phyloP scores from a whole-genome alignment of 2,329 filamentous ascomycete species.

The Colletotrichum truncatum region DNA sequence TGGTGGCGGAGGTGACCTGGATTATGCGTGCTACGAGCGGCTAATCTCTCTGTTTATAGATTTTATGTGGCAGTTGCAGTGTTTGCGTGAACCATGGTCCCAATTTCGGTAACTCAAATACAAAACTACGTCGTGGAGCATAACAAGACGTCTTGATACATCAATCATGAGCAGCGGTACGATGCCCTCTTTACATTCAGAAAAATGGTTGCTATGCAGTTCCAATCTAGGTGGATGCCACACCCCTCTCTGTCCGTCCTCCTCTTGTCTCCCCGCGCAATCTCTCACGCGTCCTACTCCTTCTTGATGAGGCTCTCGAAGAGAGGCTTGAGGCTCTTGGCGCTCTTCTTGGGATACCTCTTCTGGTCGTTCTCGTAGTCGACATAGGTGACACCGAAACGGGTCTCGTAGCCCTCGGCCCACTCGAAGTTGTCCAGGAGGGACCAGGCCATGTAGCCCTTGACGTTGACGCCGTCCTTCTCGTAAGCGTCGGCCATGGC shows the following conservation, averaged over 20 bases:
- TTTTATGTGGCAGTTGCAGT: background rate
- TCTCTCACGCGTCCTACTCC: constrained; percentile 52
- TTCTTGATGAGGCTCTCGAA: constrained; percentile 78
- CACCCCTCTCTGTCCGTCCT: background rate
- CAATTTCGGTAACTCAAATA: background rate
- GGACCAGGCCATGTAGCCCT: constrained; percentile 87
- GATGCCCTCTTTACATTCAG: constrained; percentile 1
- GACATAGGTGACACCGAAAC: constrained; percentile 85
- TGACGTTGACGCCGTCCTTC: constrained; percentile 80
- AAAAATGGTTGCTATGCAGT: constrained; percentile 4
- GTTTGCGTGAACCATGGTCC: background rate
- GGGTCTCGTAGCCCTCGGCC: constrained; percentile 90
- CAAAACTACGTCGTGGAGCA: constrained; percentile 3
- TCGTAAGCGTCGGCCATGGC: constrained; percentile 79
- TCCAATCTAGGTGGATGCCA: background rate
- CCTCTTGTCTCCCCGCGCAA: background rate
- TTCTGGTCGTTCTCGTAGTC: constrained; percentile 85
- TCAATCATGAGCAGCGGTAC: constrained; percentile 14
- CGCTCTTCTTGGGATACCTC: constrained; percentile 86
- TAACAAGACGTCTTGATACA: constrained; percentile 5
- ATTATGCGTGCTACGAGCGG: background rate
- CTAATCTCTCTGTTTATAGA: background rate
- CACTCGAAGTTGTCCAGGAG: constrained; percentile 92
- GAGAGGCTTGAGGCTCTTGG: constrained; percentile 73
- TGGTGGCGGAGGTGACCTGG: background rate